Conservation (phyloP, 176 grass and related monocot species). For the Saccharum officinarum region DNA sequence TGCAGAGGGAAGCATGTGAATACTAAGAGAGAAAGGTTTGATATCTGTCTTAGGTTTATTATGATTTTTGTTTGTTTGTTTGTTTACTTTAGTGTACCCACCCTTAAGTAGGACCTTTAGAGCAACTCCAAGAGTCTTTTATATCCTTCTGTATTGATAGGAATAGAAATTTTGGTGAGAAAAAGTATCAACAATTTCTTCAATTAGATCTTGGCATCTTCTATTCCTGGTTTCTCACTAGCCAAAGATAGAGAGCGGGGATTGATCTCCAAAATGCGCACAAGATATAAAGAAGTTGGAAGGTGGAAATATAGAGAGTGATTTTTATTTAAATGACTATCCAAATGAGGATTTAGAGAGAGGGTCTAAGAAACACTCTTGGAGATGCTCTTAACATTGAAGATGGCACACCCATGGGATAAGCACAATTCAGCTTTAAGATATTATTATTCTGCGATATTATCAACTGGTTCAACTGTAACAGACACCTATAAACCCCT, state of each 20-base stretch:
- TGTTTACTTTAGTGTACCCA: background rate
- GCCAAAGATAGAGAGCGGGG: background rate
- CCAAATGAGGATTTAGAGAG: background rate
- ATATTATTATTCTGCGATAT: background rate
- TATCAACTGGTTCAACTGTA: background rate
- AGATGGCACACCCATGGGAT: background rate
- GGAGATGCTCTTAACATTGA: background rate
- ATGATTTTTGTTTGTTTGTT: conserved; percentile 4
- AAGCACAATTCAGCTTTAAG: background rate
- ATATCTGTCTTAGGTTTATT: background rate
- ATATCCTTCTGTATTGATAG: background rate
- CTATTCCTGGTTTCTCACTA: background rate
- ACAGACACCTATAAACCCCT: background rate
- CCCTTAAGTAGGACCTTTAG: background rate
- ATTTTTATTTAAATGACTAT: background rate
- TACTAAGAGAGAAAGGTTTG: background rate
- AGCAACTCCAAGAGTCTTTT: background rate
- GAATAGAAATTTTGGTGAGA: background rate
- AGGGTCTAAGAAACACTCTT: too few species aligned
- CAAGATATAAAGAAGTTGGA: background rate
- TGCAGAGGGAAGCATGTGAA: background rate
- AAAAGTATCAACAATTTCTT: background rate
- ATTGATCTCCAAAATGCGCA: background rate
- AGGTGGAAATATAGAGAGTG: background rate
- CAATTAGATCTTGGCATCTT: background rate